Base-by-base conservation (phyloP, 208 protist genomes). In the Naegleria fowleri region DNA sequence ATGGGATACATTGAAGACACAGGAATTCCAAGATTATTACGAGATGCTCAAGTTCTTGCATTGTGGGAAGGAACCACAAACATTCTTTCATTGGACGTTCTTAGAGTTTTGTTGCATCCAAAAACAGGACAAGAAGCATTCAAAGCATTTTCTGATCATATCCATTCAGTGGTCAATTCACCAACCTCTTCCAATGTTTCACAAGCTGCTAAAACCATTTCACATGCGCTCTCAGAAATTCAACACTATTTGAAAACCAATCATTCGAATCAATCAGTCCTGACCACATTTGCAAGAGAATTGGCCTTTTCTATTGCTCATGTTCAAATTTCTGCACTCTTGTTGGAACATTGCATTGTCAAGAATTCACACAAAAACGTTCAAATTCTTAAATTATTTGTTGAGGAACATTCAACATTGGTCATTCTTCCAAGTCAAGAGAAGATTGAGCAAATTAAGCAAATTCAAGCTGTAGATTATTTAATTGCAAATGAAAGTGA, bases 21-120 rank as follows among this genome's bases (percentile, higher is more conserved):
- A 9, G 89, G 89, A 83, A 90, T 93, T 16, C 92, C 92, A 79
- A 40, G 48, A 75, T 36, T 93, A 3, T 91, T 92, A 5, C 85
- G 92, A 58, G 89, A 93, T 90, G 76, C 90, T n/a, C 92, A 93
- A 51, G 92, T 93, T 0, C 87, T 88, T 0, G 59, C 86, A 11
- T 93, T 93, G 85, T 93, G 92, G 92, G 92, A 93, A 83, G 92
- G 92, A 43, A 93, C 91, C 5, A 93, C 92, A 19, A 93, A 93
- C 85, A 92, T 93, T 16, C 41, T 93, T 16, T 89, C 83, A 16
- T 92, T 93, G 88, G 92, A 93, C 92, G 84, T 93, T 52, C 90
- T 90, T 38, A 90, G 92, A 91, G 67, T 89, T 11, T 52, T 93
- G 2, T 83, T 88, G 36, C 29, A 55, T 19, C 19, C 87, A 40